Conservation (phyloP, 768 basidiomycete genomes). For the Trametes cubensis region DNA sequence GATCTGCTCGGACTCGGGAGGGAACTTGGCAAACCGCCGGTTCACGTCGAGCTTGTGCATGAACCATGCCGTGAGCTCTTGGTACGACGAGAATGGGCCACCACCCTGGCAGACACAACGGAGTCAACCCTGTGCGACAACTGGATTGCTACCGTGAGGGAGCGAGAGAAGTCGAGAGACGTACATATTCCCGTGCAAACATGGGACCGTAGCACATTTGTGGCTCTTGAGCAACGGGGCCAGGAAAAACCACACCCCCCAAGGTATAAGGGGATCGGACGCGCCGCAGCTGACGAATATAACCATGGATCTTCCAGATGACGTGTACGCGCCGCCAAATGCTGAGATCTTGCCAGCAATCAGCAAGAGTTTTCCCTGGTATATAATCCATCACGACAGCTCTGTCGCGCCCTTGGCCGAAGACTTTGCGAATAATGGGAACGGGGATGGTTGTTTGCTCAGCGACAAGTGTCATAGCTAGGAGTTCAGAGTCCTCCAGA, state of each 20-base stretch:
- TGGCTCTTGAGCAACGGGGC: constrained; percentile 5
- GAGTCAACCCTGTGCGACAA: no score
- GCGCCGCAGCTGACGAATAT: constrained; percentile 31
- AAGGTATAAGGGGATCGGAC: background rate
- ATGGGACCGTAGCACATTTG: constrained; percentile 18
- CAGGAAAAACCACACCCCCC: background rate
- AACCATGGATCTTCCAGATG: constrained; percentile 27
- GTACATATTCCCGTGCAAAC: no score
- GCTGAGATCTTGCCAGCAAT: constrained; percentile 27
- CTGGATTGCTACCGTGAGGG: no score
- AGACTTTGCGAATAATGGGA: no score
- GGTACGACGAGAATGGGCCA: constrained; percentile 36
- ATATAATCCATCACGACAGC: no score
- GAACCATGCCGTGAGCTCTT: constrained; percentile 32
- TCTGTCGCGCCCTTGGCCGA: no score
- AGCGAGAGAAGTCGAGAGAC: no score
- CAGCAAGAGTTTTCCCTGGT: constrained; percentile 10
- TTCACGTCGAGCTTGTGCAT: constrained; percentile 19
- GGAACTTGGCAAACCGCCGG: constrained; percentile 11
- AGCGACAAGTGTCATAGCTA: no score
- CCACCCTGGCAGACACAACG: constrained; percentile 18
- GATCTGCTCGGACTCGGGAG: constrained; percentile 2
- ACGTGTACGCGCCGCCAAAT: constrained; percentile 22
- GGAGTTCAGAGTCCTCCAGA: no score
- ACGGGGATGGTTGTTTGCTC: no score